phyloP scores from a whole-genome alignment of 768 basidiomycete genomes.

The Leccinum ochraceum region DNA sequence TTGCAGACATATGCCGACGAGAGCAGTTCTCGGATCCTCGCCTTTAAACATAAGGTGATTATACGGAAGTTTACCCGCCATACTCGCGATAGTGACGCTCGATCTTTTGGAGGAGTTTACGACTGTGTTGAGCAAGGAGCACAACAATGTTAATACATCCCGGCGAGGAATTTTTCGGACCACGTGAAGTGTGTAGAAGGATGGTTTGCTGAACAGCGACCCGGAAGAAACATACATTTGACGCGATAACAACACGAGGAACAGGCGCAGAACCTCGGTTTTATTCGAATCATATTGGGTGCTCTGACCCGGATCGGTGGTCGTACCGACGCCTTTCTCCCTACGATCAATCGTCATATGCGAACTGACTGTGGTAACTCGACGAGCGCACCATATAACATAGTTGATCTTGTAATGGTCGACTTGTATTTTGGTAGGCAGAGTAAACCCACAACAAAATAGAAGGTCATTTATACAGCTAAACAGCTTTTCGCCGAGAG shows the following conservation, averaged over 20 bases:
- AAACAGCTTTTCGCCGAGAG: conserved; percentile 79
- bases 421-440: conserved; percentile 74
- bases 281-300: conserved; percentile 76
- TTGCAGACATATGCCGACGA: conserved; percentile 77
- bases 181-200: conserved; percentile 75
- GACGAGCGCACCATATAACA: conserved; percentile 73
- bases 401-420: conserved; percentile 85
- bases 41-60: conserved; percentile 89
- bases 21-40: conserved; percentile 73
- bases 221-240: conserved; percentile 83
- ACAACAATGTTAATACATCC: conserved; percentile 88
- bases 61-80: conserved; percentile 82
- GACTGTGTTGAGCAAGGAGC: conserved; percentile 90
- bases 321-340: conserved; percentile 95
- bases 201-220: conserved; percentile 69
- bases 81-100: conserved; percentile 57
- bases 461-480: conserved; percentile 80
- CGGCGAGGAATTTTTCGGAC: conserved; percentile 76
- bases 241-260: conserved; percentile 85
- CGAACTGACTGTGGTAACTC: conserved; percentile 3
- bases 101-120: conserved; percentile 64
- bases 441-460: conserved; percentile 93
- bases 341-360: conserved; percentile 40
- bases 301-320: conserved; percentile 65
- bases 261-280: conserved; percentile 84